Percentiles rank a stretch among this genome's conserved stretches.
These are phyloP conservation scores for Aspergillus sp. DNA, from an alignment of 2,329 filamentous ascomycete species.

Conservation along the genomic window DNA sequence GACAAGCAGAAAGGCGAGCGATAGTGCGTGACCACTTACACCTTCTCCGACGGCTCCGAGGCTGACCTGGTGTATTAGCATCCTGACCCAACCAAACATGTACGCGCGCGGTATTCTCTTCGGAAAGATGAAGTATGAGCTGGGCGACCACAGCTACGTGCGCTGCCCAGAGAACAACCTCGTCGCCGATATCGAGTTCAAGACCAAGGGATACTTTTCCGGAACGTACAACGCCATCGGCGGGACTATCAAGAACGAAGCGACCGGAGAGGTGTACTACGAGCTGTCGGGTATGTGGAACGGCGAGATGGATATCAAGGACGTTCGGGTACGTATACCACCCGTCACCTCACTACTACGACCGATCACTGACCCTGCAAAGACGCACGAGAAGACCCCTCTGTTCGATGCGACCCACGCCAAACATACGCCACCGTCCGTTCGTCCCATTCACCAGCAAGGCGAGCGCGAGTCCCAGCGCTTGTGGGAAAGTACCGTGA, in stretches of 20 bases:
- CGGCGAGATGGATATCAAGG: slow-evolving; percentile 89
- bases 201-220: slow-evolving; percentile 95
- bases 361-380: slow-evolving; percentile 10
- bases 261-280: slow-evolving; percentile 81
- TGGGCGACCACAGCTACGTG: slow-evolving; percentile 93
- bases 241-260: slow-evolving; percentile 83
- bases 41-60: background rate
- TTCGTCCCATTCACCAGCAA: slow-evolving; percentile 80
- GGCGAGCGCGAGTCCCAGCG: slow-evolving; percentile 85
- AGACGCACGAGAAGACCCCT: slow-evolving; percentile 86
- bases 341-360: background rate
- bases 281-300: slow-evolving; percentile 93
- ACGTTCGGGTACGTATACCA: slow-evolving; percentile 56
- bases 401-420: slow-evolving; percentile 84
- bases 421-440: slow-evolving; percentile 70
- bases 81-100: slow-evolving; percentile 97
- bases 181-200: slow-evolving; percentile 92
- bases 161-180: slow-evolving; percentile 85
- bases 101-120: slow-evolving; percentile 96
- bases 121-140: slow-evolving; percentile 99
- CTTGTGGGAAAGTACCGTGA: slow-evolving; percentile 78
- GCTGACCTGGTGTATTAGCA: slow-evolving; percentile 51
- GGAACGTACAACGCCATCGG: slow-evolving; percentile 96
- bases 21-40: slow-evolving; percentile 64
- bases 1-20: slow-evolving; percentile 66